Conservation (phyloP, 2,329 filamentous ascomycete genomes). For the Penicillium sp. region DNA sequence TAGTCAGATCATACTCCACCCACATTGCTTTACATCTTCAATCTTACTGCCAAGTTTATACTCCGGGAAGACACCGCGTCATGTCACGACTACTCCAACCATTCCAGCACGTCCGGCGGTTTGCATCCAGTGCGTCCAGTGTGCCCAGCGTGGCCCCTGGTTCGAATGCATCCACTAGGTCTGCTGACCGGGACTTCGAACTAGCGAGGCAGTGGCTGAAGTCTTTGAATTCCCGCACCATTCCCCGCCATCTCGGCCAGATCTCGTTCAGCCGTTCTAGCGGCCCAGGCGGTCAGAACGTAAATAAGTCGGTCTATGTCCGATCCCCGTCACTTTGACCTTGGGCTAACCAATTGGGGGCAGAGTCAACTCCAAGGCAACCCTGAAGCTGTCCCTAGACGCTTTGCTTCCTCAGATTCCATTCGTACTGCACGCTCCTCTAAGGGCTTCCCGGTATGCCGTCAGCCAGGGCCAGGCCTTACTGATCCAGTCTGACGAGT, state of each 20-base stretch:
- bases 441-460: slow-evolving; percentile 56
- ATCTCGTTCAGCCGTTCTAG: slow-evolving; percentile 63
- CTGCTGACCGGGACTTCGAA: slow-evolving; percentile 20
- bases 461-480: slow-evolving; percentile 53
- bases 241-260: slow-evolving; percentile 57
- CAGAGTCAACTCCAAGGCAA: slow-evolving; percentile 67
- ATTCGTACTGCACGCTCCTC: slow-evolving; percentile 50
- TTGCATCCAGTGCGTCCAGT: not conserved
- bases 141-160: not conserved
- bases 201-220: slow-evolving; percentile 58
- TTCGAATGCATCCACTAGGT: slow-evolving; percentile 22
- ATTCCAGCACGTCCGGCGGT: not conserved
- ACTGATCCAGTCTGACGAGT: slow-evolving; percentile 63
- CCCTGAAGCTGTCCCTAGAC: slow-evolving; percentile 56
- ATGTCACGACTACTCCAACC: not conserved
- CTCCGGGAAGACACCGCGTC: not conserved
- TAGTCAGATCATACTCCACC: not conserved
- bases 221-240: slow-evolving; percentile 51
- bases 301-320: slow-evolving; percentile 59
- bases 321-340: slow-evolving; percentile 6
- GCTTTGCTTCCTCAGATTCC: slow-evolving; percentile 56
- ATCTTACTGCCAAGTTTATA: not conserved
- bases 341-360: slow-evolving; percentile 7
- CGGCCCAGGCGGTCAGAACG: slow-evolving; percentile 66
- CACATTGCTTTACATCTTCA: not conserved